Base-by-base conservation (phyloP, 805 yeast genomes). In the Kodamaea kakaduensis region DNA sequence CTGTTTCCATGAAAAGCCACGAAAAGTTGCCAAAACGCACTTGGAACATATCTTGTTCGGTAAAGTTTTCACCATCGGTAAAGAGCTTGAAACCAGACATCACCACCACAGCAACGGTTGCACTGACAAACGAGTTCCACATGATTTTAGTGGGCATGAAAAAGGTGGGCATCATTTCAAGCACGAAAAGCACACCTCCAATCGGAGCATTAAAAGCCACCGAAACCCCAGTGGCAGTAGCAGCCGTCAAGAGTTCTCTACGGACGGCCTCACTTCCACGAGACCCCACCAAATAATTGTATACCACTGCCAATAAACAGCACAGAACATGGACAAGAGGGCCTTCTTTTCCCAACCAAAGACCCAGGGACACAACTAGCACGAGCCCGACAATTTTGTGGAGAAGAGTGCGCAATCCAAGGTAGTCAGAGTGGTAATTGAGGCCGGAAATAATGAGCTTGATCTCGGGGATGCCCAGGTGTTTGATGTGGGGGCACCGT, bases 201-300 rank as follows among this genome's bases (percentile, higher is more conserved):
- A 87, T 78, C 3, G 96, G 95, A 0, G 95, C 79, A 41, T 82
- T 83, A 58, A 86, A 85, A 0, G 95, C 94, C 9, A 83, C 84
- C 0, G 89, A 77, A 16, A 86, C 81, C 4, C 95, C 96, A 1
- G 89, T 80, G 1, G 94, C 89, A 1, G 85, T 73, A 0, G 89
- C 84, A 1, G 94, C 88, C 13, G 81, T 67, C 10, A 81, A 52
- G 7, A 86, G 50, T 42, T 84, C 90, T 38, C 95, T 69, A 39
- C 72, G 64, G 6, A 69, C 57, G 0, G 84, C 86, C 48, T 80
- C 86, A 42, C 73, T 75, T 1, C 50, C 48, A 8, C 43, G 30
- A 34, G 64, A 54, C 3, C 48, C 34, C 13, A 55, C 48, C 30
- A 73, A 53, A 6, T 72, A 28, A 20, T 42, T 38, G 42, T 51